These are phyloP conservation scores for Penicillium sp. DNA, from an alignment of 2,329 filamentous ascomycete species.

Conservation along the genomic window DNA sequence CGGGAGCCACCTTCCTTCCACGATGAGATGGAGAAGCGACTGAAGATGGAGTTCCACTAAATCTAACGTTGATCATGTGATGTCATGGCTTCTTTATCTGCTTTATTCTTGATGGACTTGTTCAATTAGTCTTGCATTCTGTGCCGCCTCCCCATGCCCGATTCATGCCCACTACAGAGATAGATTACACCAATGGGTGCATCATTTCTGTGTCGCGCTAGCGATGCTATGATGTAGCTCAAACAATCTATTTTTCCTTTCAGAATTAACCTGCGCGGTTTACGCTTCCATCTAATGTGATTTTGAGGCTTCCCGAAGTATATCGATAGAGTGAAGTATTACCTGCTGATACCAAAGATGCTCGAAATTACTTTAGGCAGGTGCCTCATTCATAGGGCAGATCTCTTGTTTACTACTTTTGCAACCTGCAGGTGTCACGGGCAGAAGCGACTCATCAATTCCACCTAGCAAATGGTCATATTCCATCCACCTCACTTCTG, in stretches of 20 bases:
- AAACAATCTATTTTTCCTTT: conserved; percentile 11
- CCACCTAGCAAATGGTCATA: too few relatives aligned
- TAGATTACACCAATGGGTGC: conserved; percentile 11
- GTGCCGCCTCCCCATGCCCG: neutral
- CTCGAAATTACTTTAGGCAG: too few relatives aligned
- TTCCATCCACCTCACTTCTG: too few relatives aligned
- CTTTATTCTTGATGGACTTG: conserved; percentile 12
- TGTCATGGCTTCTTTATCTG: conserved; percentile 5
- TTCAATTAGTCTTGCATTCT: conserved; percentile 16
- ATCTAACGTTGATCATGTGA: conserved; percentile 11
- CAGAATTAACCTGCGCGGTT: neutral
- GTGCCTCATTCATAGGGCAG: too few relatives aligned
- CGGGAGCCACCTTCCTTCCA: conserved; percentile 72
- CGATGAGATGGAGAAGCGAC: conserved; percentile 88
- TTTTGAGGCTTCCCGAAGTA: neutral
- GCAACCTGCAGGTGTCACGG: too few relatives aligned
- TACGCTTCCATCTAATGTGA: neutral
- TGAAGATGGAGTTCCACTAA: conserved; percentile 65
- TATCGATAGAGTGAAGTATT: neutral
- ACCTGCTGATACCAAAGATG: neutral
- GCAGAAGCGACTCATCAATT: too few relatives aligned
- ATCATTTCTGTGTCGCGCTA: neutral
- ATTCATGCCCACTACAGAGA: conserved; percentile 15
- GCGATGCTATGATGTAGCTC: neutral
- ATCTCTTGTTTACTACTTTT: too few relatives aligned